Conservation (phyloP, 2,329 filamentous ascomycete genomes). For the Claviceps cyperi region DNA sequence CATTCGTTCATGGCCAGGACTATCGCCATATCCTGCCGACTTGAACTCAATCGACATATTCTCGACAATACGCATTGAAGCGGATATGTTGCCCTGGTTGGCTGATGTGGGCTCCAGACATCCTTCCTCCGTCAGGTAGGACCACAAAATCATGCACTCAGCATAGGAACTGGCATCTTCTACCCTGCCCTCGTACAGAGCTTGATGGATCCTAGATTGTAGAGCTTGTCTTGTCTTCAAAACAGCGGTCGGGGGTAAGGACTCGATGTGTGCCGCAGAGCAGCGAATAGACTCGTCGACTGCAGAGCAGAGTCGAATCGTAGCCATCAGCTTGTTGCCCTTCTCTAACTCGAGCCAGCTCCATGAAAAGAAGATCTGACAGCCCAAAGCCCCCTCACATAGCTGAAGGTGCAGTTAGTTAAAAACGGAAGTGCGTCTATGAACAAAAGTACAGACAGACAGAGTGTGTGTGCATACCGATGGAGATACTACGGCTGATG, state of each 20-base stretch:
- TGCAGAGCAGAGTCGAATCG: conserved; percentile 25
- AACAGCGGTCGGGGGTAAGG: conserved; percentile 22
- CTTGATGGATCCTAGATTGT: conserved; percentile 36
- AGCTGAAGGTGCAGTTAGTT: conserved; percentile 8
- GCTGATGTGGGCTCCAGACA: conserved; percentile 28
- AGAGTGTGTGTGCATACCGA: conserved; percentile 14
- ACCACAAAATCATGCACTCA: conserved; percentile 49
- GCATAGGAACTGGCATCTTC: conserved; percentile 38
- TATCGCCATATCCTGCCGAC: conserved; percentile 18
- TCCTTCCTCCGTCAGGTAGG: conserved; percentile 42
- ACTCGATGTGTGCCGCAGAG: conserved; percentile 5
- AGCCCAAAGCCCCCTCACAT: conserved; percentile 9
- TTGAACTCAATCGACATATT: conserved; percentile 28
- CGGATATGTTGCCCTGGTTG: conserved; percentile 40
- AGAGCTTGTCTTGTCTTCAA: conserved; percentile 42
- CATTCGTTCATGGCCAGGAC: conserved; percentile 42
- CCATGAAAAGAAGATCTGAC: conserved; percentile 45
- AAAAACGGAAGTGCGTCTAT: not conserved
- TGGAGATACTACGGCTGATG: conserved; percentile 39
- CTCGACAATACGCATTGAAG: conserved; percentile 29
- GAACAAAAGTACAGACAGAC: not conserved
- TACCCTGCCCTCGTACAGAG: conserved; percentile 34
- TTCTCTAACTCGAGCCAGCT: conserved; percentile 49
- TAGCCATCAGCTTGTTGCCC: conserved; percentile 19
- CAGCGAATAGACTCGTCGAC: conserved; percentile 17